Evolutionary conservation across 345 rosid species (phyloP).

Genomic region (Linum usitatissimum): DNA sequence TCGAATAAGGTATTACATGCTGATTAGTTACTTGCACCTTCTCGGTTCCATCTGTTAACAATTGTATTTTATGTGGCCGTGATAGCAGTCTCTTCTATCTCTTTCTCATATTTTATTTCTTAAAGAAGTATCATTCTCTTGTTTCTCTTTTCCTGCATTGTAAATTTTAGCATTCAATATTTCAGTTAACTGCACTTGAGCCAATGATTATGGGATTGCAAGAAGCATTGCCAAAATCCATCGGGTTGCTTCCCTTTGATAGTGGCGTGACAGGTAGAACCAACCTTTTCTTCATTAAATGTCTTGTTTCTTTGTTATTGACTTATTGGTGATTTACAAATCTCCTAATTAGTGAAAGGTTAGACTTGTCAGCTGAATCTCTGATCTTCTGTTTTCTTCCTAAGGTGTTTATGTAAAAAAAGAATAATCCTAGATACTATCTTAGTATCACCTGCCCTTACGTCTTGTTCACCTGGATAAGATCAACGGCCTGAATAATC

Average conservation of each 20-base stretch:
- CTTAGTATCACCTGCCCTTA: neutral
- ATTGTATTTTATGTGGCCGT: neutral
- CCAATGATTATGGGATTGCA: conserved; percentile 84
- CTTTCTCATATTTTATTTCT: conserved; percentile 3
- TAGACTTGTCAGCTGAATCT: neutral
- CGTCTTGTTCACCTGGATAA: no score
- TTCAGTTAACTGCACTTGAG: conserved; percentile 69
- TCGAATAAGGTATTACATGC: conserved; percentile 64
- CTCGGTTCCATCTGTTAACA: conserved; percentile 2
- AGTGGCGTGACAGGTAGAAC: conserved; percentile 78
- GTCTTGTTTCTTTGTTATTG: neutral
- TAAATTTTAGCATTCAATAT: conserved; percentile 6
- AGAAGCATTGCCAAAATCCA: conserved; percentile 86
- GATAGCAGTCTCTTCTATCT: no score
- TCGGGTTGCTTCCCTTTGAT: conserved; percentile 93
- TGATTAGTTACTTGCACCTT: neutral
- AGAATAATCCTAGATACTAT: no score
- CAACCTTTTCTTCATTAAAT: neutral
- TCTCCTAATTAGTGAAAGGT: neutral
- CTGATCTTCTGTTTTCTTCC: neutral
- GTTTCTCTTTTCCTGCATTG: neutral
- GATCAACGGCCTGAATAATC: no score
- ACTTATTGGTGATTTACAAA: neutral
- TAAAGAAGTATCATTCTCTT: conserved; percentile 11
- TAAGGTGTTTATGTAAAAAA: neutral